phyloP scores from a whole-genome alignment of 2,329 filamentous ascomycete genomes.

The Aspergillus thermomutatus region DNA sequence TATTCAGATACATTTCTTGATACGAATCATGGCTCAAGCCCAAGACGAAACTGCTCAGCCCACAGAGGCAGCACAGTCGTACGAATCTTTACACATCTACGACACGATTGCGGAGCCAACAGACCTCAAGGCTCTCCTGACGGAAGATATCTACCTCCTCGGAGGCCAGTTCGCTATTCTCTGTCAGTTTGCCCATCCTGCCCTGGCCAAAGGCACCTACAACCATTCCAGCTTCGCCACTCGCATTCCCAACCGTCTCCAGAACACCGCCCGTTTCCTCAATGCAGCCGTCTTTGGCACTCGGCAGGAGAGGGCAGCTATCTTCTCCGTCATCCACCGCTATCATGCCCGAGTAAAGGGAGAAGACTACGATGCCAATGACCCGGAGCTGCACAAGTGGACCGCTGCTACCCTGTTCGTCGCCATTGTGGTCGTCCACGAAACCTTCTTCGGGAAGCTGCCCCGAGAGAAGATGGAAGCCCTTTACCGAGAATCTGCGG shows the following conservation, averaged over 20 bases:
- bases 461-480: slow-evolving; percentile 3
- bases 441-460: slow-evolving; percentile 22
- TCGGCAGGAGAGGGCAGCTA: slow-evolving; percentile 22
- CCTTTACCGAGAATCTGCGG: slow-evolving; percentile 10
- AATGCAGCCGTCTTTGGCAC: slow-evolving; percentile 24
- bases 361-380: slow-evolving; percentile 24
- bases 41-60: too few relatives aligned
- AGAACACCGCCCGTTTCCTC: slow-evolving; percentile 23
- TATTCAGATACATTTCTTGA: too few relatives aligned
- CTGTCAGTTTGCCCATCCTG: slow-evolving; percentile 26
- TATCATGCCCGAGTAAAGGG: slow-evolving; percentile 23
- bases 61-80: too few relatives aligned
- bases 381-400: slow-evolving; percentile 28
- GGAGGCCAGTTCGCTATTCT: slow-evolving; percentile 19
- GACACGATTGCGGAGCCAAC: slow-evolving; percentile 5
- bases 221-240: slow-evolving; percentile 24
- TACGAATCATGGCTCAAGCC: too few relatives aligned
- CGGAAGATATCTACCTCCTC: slow-evolving; percentile 11
- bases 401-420: slow-evolving; percentile 28
- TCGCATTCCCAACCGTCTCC: slow-evolving; percentile 21
- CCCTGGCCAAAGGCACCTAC: slow-evolving; percentile 21
- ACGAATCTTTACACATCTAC: neutral
- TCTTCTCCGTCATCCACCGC: slow-evolving; percentile 23
- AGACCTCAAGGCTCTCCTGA: neutral
- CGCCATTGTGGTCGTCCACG: slow-evolving; percentile 21